Percentiles rank a stretch among this genome's conserved stretches.
Conservation (phyloP, 371 early-diverging fungal genomes). For the Saksenaea oblongispora region DNA sequence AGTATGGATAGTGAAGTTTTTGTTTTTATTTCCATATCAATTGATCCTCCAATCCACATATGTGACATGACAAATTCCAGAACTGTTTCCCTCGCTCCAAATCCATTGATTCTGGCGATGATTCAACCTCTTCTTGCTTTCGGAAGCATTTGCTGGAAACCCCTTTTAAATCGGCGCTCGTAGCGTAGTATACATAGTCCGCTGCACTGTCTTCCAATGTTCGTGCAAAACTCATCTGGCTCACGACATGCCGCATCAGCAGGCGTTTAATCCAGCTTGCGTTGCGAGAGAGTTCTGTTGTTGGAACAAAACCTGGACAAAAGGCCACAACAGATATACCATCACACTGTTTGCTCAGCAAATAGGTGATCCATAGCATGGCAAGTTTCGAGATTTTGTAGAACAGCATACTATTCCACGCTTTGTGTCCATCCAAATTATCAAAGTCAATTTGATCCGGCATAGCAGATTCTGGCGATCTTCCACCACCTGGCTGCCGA, state of each 20-base stretch:
- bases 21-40: too few relatives aligned
- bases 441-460: conserved; percentile 21
- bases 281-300: conserved; percentile 33
- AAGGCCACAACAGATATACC: conserved; percentile 20
- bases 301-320: conserved; percentile 50
- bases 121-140: conserved; percentile 14
- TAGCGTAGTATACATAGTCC: conserved; percentile 36
- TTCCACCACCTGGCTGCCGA: conserved; percentile 20
- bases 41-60: conserved; percentile 4
- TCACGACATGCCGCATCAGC: conserved; percentile 20
- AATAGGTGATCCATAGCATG: conserved; percentile 21
- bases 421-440: conserved; percentile 22
- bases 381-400: conserved; percentile 44
- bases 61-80: conserved; percentile 33
- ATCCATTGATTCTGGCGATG: conserved; percentile 31
- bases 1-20: too few relatives aligned
- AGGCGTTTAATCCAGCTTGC: conserved; percentile 16
- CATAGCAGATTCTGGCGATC: conserved; percentile 4
- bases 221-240: conserved; percentile 25
- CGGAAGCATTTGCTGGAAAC: conserved; percentile 21
- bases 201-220: conserved; percentile 29
- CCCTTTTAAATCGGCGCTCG: conserved; percentile 12
- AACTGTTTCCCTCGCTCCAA: conserved; percentile 22
- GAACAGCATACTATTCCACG: conserved; percentile 34
- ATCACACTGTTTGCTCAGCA: conserved; percentile 14